phyloP scores from a whole-genome alignment of 2,329 filamentous ascomycete genomes.

The Pseudonectria buxi region DNA sequence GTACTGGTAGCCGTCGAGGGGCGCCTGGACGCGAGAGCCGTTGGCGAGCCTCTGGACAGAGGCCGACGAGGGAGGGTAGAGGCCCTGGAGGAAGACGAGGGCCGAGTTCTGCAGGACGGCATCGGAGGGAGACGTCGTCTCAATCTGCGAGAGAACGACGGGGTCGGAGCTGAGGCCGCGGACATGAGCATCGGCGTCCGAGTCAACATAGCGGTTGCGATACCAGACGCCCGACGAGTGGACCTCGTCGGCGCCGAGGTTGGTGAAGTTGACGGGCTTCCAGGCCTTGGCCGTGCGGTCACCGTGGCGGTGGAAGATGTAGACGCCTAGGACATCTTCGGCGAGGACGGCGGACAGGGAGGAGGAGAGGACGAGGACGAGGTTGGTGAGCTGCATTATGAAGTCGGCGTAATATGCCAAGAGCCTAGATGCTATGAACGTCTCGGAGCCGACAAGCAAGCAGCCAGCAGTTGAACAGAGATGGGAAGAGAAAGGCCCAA shows the following conservation, averaged over 20 bases:
- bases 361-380: conserved; percentile 27
- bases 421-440: no score
- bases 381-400: background rate
- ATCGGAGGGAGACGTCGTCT: conserved; percentile 65
- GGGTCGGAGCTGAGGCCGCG: conserved; percentile 57
- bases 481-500: no score
- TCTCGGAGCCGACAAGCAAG: no score
- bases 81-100: conserved; percentile 71
- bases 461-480: no score
- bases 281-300: conserved; percentile 77
- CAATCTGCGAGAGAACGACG: conserved; percentile 64
- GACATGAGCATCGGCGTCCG: conserved; percentile 54
- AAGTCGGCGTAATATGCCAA: no score
- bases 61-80: conserved; percentile 70
- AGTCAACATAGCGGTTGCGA: conserved; percentile 65
- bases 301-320: conserved; percentile 85
- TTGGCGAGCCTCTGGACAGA: conserved; percentile 60
- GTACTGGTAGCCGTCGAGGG: conserved; percentile 76
- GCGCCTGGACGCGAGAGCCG: conserved; percentile 57
- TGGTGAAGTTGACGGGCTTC: conserved; percentile 65
- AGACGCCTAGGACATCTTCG: conserved; percentile 73
- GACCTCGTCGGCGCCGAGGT: conserved; percentile 71
- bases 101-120: conserved; percentile 75
- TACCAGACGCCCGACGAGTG: conserved; percentile 68
- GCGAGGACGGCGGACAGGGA: conserved; percentile 32